Percentiles rank a stretch among this genome's conserved stretches.
phyloP scores from a whole-genome alignment of 192 early-diverging fungal species.

The Coemansia sp. region DNA sequence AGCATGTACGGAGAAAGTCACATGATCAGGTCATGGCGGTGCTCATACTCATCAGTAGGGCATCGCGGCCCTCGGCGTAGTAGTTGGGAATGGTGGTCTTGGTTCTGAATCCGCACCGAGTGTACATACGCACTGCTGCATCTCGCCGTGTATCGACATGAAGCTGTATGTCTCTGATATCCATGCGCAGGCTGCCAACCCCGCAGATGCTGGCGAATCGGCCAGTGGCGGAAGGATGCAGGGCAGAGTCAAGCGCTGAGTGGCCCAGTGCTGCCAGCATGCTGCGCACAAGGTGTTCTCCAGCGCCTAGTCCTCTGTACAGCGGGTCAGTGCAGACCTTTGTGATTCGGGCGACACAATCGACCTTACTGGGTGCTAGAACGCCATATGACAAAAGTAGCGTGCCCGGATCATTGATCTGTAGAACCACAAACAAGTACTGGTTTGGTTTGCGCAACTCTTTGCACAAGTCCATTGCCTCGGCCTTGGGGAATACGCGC shows the following conservation, averaged over 20 bases:
- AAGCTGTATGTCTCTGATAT: slow-evolving; percentile 4
- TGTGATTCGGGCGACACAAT: slow-evolving; percentile 13
- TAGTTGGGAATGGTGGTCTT: slow-evolving; percentile 13
- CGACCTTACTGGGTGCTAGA: slow-evolving; percentile 10
- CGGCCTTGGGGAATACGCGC: slow-evolving; percentile 27
- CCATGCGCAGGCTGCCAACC: neutral
- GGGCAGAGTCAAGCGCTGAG: neutral
- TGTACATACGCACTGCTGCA: slow-evolving; percentile 16
- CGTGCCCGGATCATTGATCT: neutral
- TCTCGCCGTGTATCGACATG: slow-evolving; percentile 19
- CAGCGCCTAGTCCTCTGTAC: slow-evolving; percentile 8
- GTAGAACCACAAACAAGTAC: slow-evolving; percentile 14
- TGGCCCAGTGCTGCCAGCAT: slow-evolving; percentile 13
- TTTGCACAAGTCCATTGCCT: slow-evolving; percentile 20
- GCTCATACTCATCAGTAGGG: slow-evolving; percentile 6
- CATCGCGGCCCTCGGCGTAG: slow-evolving; percentile 17
- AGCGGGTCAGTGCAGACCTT: slow-evolving; percentile 23
- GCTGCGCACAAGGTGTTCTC: slow-evolving; percentile 10
- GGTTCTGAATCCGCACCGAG: slow-evolving; percentile 9
- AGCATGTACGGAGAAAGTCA: slow-evolving; percentile 3
- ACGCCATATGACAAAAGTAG: slow-evolving; percentile 13
- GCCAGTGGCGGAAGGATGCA: neutral
- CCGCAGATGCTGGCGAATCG: neutral
- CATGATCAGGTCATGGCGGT: neutral
- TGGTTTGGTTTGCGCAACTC: slow-evolving; percentile 23